A percentile compares a stretch with the other conserved stretches of the same genome.
Evolutionary conservation across 495 filamentous ascomycete genomes (phyloP).

Genomic region (Bacidia gigantensis): DNA sequence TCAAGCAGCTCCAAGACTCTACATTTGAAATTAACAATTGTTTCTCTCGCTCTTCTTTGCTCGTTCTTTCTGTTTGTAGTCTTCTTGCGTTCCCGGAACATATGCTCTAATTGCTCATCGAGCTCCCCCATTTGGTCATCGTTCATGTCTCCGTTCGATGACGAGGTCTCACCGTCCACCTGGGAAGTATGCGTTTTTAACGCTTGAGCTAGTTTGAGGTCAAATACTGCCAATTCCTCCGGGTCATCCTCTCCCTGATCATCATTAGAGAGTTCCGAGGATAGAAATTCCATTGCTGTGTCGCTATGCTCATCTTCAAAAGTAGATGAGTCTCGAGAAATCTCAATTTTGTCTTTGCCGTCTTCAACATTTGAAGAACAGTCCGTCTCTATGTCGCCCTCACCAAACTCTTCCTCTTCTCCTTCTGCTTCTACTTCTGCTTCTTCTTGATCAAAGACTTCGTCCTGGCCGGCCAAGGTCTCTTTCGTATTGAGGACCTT

Average conservation of each 20-base stretch:
- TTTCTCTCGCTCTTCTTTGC: conserved; percentile 72
- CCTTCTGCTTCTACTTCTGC: conserved; percentile 40
- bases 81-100: conserved; percentile 63
- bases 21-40: conserved; percentile 90
- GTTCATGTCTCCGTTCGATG: conserved; percentile 65
- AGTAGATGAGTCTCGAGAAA: neutral
- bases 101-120: conserved; percentile 64
- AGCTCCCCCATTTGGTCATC: conserved; percentile 92
- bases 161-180: conserved; percentile 31
- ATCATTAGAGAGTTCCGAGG: conserved; percentile 15
- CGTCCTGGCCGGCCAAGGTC: conserved; percentile 65
- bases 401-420: conserved; percentile 27
- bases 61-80: conserved; percentile 56
- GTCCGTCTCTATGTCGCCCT: conserved; percentile 27
- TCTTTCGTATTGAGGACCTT: conserved; percentile 67
- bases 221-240: conserved; percentile 47
- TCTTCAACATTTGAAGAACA: conserved; percentile 23
- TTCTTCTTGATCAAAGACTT: conserved; percentile 67
- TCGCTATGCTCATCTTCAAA: neutral
- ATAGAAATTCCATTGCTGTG: neutral
- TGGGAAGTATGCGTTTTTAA: conserved; percentile 44
- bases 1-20: conserved; percentile 77
- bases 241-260: conserved; percentile 32
- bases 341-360: conserved; percentile 30
- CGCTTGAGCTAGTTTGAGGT: conserved; percentile 64